Conservation (phyloP, 139 green algal genomes). For the Cymbomonas tetramitiformis region DNA sequence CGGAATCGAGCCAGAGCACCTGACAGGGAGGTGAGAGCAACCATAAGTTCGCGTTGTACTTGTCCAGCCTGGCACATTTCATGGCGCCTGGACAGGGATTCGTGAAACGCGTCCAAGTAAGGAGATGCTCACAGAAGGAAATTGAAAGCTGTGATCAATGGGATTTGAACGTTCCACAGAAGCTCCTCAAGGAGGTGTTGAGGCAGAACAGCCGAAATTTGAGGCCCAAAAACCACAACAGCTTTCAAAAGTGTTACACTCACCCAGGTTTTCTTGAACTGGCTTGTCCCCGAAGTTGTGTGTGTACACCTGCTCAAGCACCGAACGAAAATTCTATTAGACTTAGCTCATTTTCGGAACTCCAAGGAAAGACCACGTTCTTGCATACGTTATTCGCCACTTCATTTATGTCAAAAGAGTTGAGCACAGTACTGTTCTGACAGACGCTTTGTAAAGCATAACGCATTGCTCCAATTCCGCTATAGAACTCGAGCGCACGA, state of each 20-base stretch:
- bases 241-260: too few relatives aligned
- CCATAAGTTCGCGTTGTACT: conserved; percentile 39
- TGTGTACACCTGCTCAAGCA: conserved; percentile 42
- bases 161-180: too few relatives aligned
- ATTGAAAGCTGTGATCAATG: too few relatives aligned
- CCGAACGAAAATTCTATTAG: conserved; percentile 43
- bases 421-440: not conserved
- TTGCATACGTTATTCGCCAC: not conserved
- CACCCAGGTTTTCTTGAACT: not conserved
- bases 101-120: too few relatives aligned
- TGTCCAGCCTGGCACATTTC: conserved; percentile 30
- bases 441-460: not conserved
- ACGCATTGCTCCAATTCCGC: conserved; percentile 29
- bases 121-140: too few relatives aligned
- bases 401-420: not conserved
- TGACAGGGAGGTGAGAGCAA: conserved; percentile 57
- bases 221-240: too few relatives aligned
- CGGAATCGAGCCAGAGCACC: too few relatives aligned
- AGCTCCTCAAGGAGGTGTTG: too few relatives aligned
- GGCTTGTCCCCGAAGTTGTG: conserved; percentile 37
- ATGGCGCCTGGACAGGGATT: too few relatives aligned
- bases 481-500: conserved; percentile 47
- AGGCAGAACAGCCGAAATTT: too few relatives aligned
- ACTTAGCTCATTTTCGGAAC: not conserved
- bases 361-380: not conserved